Conservation (phyloP, 1,284 basidiomycete genomes). For the Inonotus hispidus region DNA sequence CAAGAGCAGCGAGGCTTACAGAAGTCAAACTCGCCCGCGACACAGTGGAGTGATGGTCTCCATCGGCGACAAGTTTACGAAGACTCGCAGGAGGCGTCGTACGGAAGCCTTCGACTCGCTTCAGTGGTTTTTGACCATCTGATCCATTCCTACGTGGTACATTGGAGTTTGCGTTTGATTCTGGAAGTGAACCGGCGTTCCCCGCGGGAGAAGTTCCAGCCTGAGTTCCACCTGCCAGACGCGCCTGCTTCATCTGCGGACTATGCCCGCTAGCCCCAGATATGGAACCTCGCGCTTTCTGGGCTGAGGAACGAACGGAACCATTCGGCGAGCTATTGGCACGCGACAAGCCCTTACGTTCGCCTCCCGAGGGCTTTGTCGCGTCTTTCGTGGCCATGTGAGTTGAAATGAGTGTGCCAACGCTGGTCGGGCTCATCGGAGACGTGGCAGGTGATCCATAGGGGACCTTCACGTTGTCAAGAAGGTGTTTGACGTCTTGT, state of each 20-base stretch:
- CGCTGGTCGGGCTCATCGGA: conserved; percentile 15
- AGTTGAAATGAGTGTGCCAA: conserved; percentile 24
- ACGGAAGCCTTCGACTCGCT: conserved; percentile 19
- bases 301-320: conserved; percentile 6
- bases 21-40: background rate
- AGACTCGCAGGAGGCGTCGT: conserved; percentile 16
- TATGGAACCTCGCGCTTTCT: background rate
- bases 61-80: conserved; percentile 12
- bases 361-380: conserved; percentile 28
- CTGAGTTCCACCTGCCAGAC: conserved; percentile 36
- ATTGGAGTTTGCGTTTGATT: background rate
- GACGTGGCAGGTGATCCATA: conserved; percentile 19
- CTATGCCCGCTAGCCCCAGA: conserved; percentile 1
- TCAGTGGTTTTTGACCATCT: conserved; percentile 13
- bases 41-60: conserved; percentile 3
- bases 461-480: conserved; percentile 46
- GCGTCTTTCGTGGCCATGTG: conserved; percentile 29
- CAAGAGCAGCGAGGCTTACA: background rate
- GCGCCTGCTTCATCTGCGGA: conserved; percentile 10
- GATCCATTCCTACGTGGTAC: conserved; percentile 7
- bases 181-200: conserved; percentile 21
- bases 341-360: conserved; percentile 12
- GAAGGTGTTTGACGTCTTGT: conserved; percentile 55
- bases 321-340: conserved; percentile 9
- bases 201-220: conserved; percentile 27